Percentiles rank a stretch among this genome's conserved stretches.
Conservation (phyloP, 768 basidiomycete species). For the Tulasnella sp. region DNA sequence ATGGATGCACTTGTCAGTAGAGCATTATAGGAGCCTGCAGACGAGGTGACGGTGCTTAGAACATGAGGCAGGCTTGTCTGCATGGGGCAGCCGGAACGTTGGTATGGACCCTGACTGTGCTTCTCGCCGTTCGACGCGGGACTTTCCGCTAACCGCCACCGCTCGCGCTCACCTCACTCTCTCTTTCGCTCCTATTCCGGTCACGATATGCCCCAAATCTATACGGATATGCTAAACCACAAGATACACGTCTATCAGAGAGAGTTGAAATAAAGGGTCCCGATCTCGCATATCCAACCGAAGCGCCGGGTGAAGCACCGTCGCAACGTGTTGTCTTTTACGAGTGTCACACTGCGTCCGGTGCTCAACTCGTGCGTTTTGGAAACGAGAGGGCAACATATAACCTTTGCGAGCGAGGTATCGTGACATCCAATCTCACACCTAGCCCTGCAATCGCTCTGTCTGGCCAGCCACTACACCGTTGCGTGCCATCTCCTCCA, state of each 20-base stretch:
- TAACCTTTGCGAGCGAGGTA: background rate
- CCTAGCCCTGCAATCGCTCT: constrained; percentile 7
- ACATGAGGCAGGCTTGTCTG: background rate
- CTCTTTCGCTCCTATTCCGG: background rate
- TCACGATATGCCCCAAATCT: background rate
- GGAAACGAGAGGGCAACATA: constrained; percentile 1
- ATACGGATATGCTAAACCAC: background rate
- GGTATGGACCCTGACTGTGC: constrained; percentile 3
- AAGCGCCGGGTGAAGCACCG: background rate
- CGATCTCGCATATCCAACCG: background rate
- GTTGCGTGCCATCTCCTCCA: constrained; percentile 62
- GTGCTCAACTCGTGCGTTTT: constrained; percentile 9
- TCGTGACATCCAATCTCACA: constrained; percentile 5
- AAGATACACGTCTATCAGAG: background rate
- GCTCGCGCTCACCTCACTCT: background rate
- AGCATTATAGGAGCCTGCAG: constrained; percentile 7
- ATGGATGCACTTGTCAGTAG: constrained; percentile 7
- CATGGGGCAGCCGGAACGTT: constrained; percentile 8
- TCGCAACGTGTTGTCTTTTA: constrained; percentile 16
- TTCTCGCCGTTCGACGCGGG: constrained; percentile 8
- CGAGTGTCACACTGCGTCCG: constrained; percentile 14
- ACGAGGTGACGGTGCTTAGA: background rate
- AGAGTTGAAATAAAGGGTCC: background rate
- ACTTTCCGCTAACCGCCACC: background rate
- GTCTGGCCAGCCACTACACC: constrained; percentile 39